Evolutionary conservation across 441 rosid species (phyloP).

Genomic region (Isatis lusitanica): DNA sequence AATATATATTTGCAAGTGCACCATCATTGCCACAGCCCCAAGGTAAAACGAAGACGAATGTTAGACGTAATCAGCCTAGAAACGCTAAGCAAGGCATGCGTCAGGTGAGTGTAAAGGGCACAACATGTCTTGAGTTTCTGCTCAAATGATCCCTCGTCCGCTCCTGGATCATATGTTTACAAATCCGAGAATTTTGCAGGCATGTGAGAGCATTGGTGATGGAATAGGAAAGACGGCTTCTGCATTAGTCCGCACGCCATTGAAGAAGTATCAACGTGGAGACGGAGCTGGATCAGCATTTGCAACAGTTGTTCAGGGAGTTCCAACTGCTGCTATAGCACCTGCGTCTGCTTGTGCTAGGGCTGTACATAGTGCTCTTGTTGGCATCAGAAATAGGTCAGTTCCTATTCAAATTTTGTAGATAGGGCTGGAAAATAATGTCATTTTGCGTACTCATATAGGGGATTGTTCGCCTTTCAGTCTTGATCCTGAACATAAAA

Average conservation of each 20-base stretch:
- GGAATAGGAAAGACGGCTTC: slow-evolving; percentile 92
- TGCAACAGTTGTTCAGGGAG: slow-evolving; percentile 76
- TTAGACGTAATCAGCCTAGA: slow-evolving; percentile 81
- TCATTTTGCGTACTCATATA: not conserved
- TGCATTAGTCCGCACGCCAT: slow-evolving; percentile 81
- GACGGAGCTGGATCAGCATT: slow-evolving; percentile 85
- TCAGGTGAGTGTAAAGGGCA: slow-evolving; percentile 53
- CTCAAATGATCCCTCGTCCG: not conserved
- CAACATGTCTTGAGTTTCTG: slow-evolving; percentile 7
- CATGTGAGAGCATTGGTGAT: slow-evolving; percentile 79
- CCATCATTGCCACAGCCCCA: slow-evolving; percentile 55
- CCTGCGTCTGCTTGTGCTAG: slow-evolving; percentile 89
- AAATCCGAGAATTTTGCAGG: slow-evolving; percentile 48
- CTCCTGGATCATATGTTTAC: slow-evolving; percentile 22
- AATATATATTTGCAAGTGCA: slow-evolving; percentile 62
- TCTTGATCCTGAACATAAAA: slow-evolving; percentile 96
- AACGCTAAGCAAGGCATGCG: slow-evolving; percentile 89
- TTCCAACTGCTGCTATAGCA: slow-evolving; percentile 95
- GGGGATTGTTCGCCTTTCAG: slow-evolving; percentile 43
- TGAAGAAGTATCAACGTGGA: slow-evolving; percentile 86
- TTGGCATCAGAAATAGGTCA: slow-evolving; percentile 93
- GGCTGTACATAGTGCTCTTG: slow-evolving; percentile 79
- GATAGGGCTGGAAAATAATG: not conserved
- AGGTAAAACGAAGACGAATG: slow-evolving; percentile 56
- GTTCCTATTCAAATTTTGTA: slow-evolving; percentile 17